Base-by-base conservation (phyloP, 192 early-diverging fungal genomes). In the Coemansia sp. region DNA sequence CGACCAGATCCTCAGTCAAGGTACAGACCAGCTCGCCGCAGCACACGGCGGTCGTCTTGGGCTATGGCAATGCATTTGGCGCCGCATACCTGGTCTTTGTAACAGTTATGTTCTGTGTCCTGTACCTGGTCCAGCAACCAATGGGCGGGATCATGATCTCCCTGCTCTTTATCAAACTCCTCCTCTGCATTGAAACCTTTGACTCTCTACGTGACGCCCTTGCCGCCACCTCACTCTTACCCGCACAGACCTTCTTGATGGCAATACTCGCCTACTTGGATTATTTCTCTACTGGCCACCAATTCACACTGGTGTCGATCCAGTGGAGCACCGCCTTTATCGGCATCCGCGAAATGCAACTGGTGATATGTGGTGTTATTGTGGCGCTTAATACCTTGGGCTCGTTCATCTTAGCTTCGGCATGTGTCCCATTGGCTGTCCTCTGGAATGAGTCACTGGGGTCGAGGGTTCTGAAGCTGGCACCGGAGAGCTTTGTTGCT, bases 261-360 rank as follows among this genome's bases (percentile, higher is more conserved):
- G 82, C 88, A 6, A 69, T 90, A 16, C 75, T 91, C 59, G 71
- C 86, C 10, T 88, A 86, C 52, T 80, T 86, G 24, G 78, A 87
- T 11, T 99, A 93, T 73, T 99, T 97, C 85, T 81, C 90, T 12
- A 97, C 96, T 2, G 96, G 94, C 11, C 97, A 99, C 74, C 97
- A 99, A 78, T 88, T 90, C 61, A 95, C 91, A 6, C 80, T 98
- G 55, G 86, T 92, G 9, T 92, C 93, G n/a, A 90, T 98, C 11
- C 96, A 97, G 68, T 98, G 94, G 94, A 89, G 91, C 27, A 82
- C 93, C 0, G 95, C 91, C 1, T 96, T 96, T 77, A 84, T 97
- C 54, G 97, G 96, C 7, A 78, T 98, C 34, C 75, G 86, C 6
- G 87, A 93, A 22, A 86, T 93, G 75, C 89, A 91, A 65, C 90